Evolutionary conservation across 78 protist genomes (phyloP), one percentile per base, ranked within the genome.

Genomic region (Tieghemostelium lacteum): DNA sequence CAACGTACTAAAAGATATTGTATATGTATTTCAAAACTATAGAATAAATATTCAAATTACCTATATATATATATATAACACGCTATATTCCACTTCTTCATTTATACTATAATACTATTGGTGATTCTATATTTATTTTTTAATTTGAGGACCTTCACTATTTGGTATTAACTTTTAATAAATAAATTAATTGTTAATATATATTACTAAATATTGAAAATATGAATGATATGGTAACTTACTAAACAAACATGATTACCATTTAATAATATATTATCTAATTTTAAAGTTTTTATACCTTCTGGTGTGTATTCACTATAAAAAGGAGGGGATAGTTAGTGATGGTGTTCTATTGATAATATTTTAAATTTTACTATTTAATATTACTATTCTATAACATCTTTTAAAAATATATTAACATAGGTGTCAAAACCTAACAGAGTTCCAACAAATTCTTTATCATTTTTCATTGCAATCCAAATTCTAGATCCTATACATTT

Each of bases 211-310:
- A 36, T n/a, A 42, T 58, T 24, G 2, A 17, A 14, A 14, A 45
- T 6, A 69, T 31, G 5, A 28, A 7, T 34, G 33, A 17, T n/a
- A 31, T 49, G n/a, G n/a, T n/a, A n/a, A 67, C 61, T 36, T 86
- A 96, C 97, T 83, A 97, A 45, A 70, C 96, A 87, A 31, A 97
- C 88, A 92, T 97, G 94, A 88, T 97, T 97, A 33, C 98, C 98
- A 69, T 97, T 97, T 61, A 97, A 88, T 31, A 97, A 71, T 24
- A 97, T 95, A 57, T 71, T 73, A 37, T 97, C 98, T 42, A 95
- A 60, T 49, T 94, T 69, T n/a, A 92, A 83, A 14, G 70, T 45
- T 39, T 75, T 85, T 31, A 78, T 66, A n/a, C 98, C 98, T 50
- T 95, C 98, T 58, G 95, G 89, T 36, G 97, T 88, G 37, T 73